Evolutionary conservation across 1,139 yeast species (phyloP).

Genomic region (Blastobotrys indianensis): DNA sequence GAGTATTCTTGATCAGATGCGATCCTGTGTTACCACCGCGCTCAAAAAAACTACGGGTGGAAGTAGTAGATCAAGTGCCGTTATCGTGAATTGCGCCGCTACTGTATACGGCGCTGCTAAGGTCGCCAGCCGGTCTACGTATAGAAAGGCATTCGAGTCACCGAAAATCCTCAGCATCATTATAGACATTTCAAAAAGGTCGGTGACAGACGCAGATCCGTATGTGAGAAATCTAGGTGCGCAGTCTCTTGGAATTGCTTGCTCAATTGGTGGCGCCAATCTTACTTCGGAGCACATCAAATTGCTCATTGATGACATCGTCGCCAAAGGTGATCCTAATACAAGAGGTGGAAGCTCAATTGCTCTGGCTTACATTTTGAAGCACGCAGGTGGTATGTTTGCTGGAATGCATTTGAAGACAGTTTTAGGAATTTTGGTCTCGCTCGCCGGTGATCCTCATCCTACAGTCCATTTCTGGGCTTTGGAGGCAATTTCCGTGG

Average conservation of each 20-base stretch:
- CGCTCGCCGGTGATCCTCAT: conserved; percentile 72
- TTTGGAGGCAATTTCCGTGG: conserved; percentile 49
- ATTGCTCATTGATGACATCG: conserved; percentile 54
- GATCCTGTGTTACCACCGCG: conserved; percentile 40
- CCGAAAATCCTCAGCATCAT: conserved; percentile 41
- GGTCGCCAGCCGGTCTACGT: conserved; percentile 7
- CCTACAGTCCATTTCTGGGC: conserved; percentile 77
- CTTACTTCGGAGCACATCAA: conserved; percentile 47
- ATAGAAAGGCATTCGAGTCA: conserved; percentile 18
- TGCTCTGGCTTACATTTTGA: conserved; percentile 55
- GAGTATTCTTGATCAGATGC: conserved; percentile 73
- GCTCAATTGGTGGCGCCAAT: conserved; percentile 39
- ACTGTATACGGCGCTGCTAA: conserved; percentile 10
- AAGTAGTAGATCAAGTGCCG: conserved; percentile 18
- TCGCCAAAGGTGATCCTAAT: conserved; percentile 54
- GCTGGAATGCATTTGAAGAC: conserved; percentile 37
- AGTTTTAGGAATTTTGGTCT: conserved; percentile 52
- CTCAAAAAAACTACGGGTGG: conserved; percentile 18
- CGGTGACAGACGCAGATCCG: conserved; percentile 36
- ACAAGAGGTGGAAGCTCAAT: conserved; percentile 61
- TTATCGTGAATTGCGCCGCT: conserved; percentile 27
- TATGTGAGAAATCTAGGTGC: conserved; percentile 48
- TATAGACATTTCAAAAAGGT: conserved; percentile 51
- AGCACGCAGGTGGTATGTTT: conserved; percentile 42
- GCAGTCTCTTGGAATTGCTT: conserved; percentile 59